phyloP scores from a whole-genome alignment of 208 protist genomes.

The Trypanosomatidae sp. region DNA sequence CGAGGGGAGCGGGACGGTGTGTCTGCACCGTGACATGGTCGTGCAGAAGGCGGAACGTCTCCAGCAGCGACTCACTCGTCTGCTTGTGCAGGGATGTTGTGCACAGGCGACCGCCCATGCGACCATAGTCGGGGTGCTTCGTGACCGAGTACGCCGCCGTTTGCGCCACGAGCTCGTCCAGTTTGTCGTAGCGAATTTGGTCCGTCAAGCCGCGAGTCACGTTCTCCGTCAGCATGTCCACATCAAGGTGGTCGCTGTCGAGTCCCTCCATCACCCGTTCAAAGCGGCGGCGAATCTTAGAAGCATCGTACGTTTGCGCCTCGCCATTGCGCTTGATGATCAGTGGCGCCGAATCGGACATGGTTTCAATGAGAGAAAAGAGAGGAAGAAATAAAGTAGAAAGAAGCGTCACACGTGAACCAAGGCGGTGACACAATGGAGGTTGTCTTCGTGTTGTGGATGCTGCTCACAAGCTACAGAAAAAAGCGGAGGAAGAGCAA shows the following conservation, averaged over 20 bases:
- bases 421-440: not conserved
- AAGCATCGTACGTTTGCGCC: slow-evolving; percentile 47
- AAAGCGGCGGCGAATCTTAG: slow-evolving; percentile 61
- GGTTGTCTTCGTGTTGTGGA: not conserved
- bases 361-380: slow-evolving; percentile 1
- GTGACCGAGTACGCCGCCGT: slow-evolving; percentile 96
- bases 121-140: slow-evolving; percentile 98
- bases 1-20: slow-evolving; percentile 78
- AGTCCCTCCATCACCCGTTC: slow-evolving; percentile 45
- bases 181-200: slow-evolving; percentile 86
- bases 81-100: slow-evolving; percentile 98
- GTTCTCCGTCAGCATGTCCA: slow-evolving; percentile 84
- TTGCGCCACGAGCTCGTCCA: slow-evolving; percentile 97
- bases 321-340: slow-evolving; percentile 78
- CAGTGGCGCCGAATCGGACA: slow-evolving; percentile 19
- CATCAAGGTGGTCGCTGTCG: slow-evolving; percentile 56
- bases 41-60: slow-evolving; percentile 92
- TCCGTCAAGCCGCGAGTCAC: slow-evolving; percentile 87
- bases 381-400: not conserved
- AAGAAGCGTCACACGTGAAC: not conserved
- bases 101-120: slow-evolving; percentile 97
- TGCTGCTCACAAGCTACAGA: not conserved
- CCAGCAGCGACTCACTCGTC: slow-evolving; percentile 88
- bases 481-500: not conserved
- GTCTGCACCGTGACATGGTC: slow-evolving; percentile 90